Conservation (phyloP, 2,329 filamentous ascomycete species). For the Alternaria gaisen region DNA sequence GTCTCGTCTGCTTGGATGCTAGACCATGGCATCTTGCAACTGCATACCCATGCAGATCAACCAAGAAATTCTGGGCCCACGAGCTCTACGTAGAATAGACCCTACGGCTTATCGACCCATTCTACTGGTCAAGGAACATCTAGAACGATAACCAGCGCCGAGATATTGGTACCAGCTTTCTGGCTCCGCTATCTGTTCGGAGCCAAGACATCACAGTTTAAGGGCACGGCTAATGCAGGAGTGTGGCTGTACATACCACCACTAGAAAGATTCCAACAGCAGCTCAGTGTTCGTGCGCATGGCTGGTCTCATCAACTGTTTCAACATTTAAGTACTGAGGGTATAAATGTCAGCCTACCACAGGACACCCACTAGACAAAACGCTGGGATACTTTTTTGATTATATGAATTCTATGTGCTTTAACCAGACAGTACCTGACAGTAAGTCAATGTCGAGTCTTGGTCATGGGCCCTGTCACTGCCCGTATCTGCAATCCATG, state of each 20-base stretch:
- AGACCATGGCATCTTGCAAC: background rate
- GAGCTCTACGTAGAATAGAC: background rate
- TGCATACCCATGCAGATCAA: constrained; percentile 6
- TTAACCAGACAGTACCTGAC: too few species aligned
- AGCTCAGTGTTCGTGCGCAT: background rate
- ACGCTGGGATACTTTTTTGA: too few species aligned
- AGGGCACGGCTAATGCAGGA: background rate
- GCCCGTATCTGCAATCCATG: too few species aligned
- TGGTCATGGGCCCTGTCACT: too few species aligned
- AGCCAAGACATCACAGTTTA: background rate
- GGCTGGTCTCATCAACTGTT: background rate
- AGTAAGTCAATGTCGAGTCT: too few species aligned
- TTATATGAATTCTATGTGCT: too few species aligned
- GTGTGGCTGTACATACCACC: background rate
- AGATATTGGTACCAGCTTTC: background rate
- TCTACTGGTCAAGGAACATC: background rate
- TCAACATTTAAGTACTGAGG: background rate
- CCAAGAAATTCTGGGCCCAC: background rate
- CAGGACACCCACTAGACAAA: too few species aligned
- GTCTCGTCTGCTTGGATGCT: background rate
- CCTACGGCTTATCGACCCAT: background rate
- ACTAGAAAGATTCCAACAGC: accelerated
- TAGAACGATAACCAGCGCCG: background rate
- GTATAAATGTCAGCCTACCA: too few species aligned
- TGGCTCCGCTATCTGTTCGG: background rate